phyloP scores from a whole-genome alignment of 1,284 basidiomycete species.

The Trichosporon faecale region DNA sequence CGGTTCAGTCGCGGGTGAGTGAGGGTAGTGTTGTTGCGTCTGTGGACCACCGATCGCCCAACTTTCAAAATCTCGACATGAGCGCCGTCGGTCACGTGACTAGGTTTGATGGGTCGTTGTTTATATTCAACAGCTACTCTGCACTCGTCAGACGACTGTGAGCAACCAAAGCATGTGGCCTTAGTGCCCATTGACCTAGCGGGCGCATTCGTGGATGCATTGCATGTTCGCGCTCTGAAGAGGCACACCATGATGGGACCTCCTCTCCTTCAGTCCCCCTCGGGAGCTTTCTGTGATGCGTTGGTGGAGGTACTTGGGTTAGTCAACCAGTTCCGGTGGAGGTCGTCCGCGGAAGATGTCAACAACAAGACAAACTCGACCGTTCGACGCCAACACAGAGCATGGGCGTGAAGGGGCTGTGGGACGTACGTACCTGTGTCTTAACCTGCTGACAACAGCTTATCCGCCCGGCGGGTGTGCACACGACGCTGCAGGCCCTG shows the following conservation, averaged over 20 bases:
- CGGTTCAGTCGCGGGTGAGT: neutral
- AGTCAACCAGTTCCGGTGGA: constrained; percentile 1
- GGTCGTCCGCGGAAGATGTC: neutral
- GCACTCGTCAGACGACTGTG: no score
- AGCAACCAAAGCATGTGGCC: no score
- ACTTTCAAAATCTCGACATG: constrained; percentile 9
- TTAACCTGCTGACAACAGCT: constrained; percentile 30
- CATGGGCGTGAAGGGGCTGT: constrained; percentile 53
- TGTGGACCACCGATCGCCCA: neutral
- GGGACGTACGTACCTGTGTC: constrained; percentile 46
- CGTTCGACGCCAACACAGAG: neutral
- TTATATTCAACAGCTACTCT: no score
- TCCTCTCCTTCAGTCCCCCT: neutral
- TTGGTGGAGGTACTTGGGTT: neutral
- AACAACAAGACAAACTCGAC: neutral
- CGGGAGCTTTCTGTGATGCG: no score
- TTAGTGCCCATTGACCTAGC: no score
- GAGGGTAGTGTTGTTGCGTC: neutral
- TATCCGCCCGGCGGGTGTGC: constrained; percentile 43
- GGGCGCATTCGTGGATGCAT: no score
- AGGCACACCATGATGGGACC: no score
- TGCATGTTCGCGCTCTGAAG: no score
- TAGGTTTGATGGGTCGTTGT: neutral
- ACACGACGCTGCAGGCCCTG: constrained; percentile 36
- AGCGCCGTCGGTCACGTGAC: neutral